Evolutionary conservation across 129 eudicot species (phyloP), one percentile per base, ranked within the genome.

Genomic region (Mikania micrantha): DNA sequence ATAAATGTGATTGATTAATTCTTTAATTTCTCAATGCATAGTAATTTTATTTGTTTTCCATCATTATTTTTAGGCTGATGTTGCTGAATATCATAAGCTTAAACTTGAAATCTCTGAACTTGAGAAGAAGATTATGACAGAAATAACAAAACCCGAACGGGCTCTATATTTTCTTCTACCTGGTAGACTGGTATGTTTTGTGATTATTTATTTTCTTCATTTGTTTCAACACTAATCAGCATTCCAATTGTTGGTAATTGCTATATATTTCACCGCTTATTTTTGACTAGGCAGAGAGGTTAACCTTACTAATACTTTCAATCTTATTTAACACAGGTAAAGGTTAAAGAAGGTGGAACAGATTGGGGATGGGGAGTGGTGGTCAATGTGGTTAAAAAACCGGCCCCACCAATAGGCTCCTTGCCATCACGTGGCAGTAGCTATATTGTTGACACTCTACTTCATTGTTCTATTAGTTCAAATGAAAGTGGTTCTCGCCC

Each of bases 311-410:
- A 10, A 44, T 44, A 12, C 4, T 44, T 44, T 68, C 3, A 20
- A 53, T 2, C 29, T 35, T 19, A 6, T 15, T 4, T 25, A 32
- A 47, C 31, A 31, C 83, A 93, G 99, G 99, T 93, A 19, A 94
- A 80, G 84, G 83, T 94, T 64, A 82, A 86, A 73, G 99, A 89
- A 79, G 97, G 90, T 69, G 95, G 95, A 66, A 94, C 95, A 38
- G 99, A 94, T 54, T 90, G 99, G 97, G 99, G 99, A 27, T 94
- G 99, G 99, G 97, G 99, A 16, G 97, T 94, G 47, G 99, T 94
- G 19, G 99, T 94, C 57, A 89, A 94, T 81, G 99, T 94, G 66
- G 93, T 94, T 29, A 94, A 89, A 74, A 85, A 77, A 71, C 82
- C 90, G 17, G 67, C 87, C n/a, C 81, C 95, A 48, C 69, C 87